Evolutionary conservation across 352 stramenopile species (phyloP).

Genomic region (Phytophthora colocasiae): DNA sequence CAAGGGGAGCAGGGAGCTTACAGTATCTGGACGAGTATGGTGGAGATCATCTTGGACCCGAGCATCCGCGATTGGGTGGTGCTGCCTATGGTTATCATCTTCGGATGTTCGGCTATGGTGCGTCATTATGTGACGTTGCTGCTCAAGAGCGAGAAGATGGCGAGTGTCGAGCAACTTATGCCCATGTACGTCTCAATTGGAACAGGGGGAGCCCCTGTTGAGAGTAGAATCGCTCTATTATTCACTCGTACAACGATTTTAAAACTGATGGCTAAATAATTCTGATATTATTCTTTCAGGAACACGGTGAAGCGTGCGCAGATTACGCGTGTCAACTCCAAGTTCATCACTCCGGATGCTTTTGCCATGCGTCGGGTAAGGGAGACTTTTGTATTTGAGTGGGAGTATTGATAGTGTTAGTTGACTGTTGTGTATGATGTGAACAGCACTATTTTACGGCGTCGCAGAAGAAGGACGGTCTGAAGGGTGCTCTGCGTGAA

Average conservation of each 20-base stretch:
- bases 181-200: constrained; percentile 59
- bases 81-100: constrained; percentile 97
- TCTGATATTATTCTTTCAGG: constrained; percentile 41
- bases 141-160: constrained; percentile 86
- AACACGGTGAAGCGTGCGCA: constrained; percentile 88
- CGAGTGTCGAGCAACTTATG: constrained; percentile 73
- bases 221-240: background rate
- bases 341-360: constrained; percentile 83
- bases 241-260: background rate
- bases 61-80: constrained; percentile 97
- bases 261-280: background rate
- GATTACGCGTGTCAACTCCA: constrained; percentile 89
- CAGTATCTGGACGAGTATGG: constrained; percentile 44
- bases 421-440: background rate
- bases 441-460: constrained; percentile 86
- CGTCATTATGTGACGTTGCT: constrained; percentile 88
- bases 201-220: background rate
- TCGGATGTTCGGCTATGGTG: constrained; percentile 86
- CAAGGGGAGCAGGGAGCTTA: background rate
- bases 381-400: background rate
- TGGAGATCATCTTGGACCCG: constrained; percentile 93
- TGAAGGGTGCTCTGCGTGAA: constrained; percentile 84
- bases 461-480: constrained; percentile 89
- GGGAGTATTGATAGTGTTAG: no score
- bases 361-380: constrained; percentile 91